phyloP scores from a whole-genome alignment of 176 grass and related monocot species.

The Aegilops umbellulata region DNA sequence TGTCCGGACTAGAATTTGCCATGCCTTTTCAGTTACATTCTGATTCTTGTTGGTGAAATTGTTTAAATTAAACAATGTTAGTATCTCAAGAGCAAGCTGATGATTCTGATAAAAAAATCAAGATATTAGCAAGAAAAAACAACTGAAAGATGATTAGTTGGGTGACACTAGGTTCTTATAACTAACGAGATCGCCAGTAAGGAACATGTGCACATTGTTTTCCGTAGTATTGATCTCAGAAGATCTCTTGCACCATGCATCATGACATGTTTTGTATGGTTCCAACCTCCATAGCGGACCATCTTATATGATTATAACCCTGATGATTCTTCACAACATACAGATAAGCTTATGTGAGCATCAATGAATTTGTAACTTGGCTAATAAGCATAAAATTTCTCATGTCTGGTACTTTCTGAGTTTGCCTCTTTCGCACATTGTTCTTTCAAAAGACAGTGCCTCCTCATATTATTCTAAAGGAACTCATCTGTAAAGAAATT shows the following conservation, averaged over 20 bases:
- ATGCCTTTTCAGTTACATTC: background rate
- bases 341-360: background rate
- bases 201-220: constrained; percentile 9
- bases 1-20: background rate
- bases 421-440: background rate
- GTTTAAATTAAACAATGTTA: background rate
- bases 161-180: background rate
- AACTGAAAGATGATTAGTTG: background rate
- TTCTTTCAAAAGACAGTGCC: background rate
- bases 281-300: background rate
- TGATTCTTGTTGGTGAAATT: background rate
- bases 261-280: constrained; percentile 6
- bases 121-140: background rate
- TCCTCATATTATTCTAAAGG: background rate
- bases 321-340: background rate
- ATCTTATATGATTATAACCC: background rate
- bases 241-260: constrained; percentile 3
- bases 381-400: background rate
- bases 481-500: constrained; percentile 11
- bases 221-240: constrained; percentile 1
- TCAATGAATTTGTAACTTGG: constrained; percentile 8
- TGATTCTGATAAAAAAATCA: background rate
- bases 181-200: background rate
- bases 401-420: background rate
- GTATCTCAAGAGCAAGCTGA: background rate